Percentiles rank a stretch among this genome's conserved stretches.
These are phyloP conservation scores for Liriodendron chinense DNA, from an alignment of 164 flowering plant genomes.

Conservation along the genomic window DNA sequence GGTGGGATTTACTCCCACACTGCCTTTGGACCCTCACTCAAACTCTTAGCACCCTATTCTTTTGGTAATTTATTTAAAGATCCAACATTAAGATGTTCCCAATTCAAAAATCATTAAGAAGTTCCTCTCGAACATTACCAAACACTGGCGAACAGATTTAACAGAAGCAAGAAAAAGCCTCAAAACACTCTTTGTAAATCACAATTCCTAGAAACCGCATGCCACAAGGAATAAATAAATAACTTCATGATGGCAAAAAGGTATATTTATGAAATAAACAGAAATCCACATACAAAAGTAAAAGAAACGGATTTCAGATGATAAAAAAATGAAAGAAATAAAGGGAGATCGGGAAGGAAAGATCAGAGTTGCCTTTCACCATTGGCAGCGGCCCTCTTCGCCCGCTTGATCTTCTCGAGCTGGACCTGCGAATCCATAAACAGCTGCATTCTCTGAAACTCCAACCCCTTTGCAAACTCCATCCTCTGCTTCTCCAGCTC, in stretches of 20 bases:
- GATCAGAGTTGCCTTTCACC: neutral
- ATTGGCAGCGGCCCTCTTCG: conserved; percentile 41
- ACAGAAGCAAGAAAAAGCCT: neutral
- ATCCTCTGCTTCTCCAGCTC: conserved; percentile 86
- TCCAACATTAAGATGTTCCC: no score
- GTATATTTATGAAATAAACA: neutral
- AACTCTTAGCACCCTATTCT: no score
- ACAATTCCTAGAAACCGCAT: neutral
- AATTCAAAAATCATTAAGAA: no score
- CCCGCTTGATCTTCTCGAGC: conserved; percentile 70
- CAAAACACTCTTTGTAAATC: neutral
- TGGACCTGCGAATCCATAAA: conserved; percentile 81
- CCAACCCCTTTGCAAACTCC: conserved; percentile 74
- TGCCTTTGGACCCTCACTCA: no score
- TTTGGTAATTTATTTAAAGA: no score
- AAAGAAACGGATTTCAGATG: neutral
- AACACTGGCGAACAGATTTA: neutral
- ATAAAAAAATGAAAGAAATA: neutral
- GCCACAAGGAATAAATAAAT: neutral
- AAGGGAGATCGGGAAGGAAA: neutral
- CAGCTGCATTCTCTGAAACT: conserved; percentile 78
- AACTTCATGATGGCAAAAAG: neutral
- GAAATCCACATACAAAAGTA: neutral
- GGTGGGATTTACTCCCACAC: no score
- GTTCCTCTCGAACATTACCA: neutral